Base-by-base conservation (phyloP, 2,329 filamentous ascomycete species). In the Aspergillus spinulosporus region DNA sequence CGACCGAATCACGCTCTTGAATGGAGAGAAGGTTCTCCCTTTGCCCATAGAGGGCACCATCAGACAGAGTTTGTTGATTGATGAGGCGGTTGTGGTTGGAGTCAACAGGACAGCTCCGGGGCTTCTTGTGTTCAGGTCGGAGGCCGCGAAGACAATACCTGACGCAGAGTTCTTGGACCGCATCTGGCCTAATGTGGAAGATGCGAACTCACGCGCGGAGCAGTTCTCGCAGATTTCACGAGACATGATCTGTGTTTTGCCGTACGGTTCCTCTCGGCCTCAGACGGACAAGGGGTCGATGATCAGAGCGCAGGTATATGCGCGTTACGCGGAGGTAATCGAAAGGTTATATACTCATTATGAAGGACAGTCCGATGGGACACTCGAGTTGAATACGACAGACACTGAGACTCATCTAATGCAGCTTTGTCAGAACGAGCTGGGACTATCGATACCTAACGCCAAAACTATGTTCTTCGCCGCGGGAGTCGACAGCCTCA, bases 251-350 rank as follows among this genome's bases (percentile, higher is more conserved):
- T 62, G 64, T 5, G 60, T 72, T 2, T 52, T 79, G 2, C 66
- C 71, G 2, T 57, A 57, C 5, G 71, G 72, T 12, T 62, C 68
- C 0, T 62, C 72, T 0, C 82, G 78, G 46, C 80, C 81, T 0
- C 67, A 70, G 1, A 84, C 82, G 0, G 82, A 84, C 52, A 84
- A 84, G 62, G 78, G 79, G 1, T 82, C 76, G 0, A 73, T 82
- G 55, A 84, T 83, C 32, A 75, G 82, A 3, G 73, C 75, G 4
- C 75, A 77, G 6, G 76, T 80, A 4, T 82, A 82, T 63, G 66
- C 69, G 11, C 63, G 68, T 2, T 82, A 81, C 55, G 69, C 66
- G 0, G 61, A 68, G 0, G 66, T 76, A 4, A 83, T 84, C 21
- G 76, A 72, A 14, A 37, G 59, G 1, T 55, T 73, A n/a, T 69